Evolutionary conservation across 2,329 filamentous ascomycete species (phyloP).

Genomic region (Cyphellophora europaea): DNA sequence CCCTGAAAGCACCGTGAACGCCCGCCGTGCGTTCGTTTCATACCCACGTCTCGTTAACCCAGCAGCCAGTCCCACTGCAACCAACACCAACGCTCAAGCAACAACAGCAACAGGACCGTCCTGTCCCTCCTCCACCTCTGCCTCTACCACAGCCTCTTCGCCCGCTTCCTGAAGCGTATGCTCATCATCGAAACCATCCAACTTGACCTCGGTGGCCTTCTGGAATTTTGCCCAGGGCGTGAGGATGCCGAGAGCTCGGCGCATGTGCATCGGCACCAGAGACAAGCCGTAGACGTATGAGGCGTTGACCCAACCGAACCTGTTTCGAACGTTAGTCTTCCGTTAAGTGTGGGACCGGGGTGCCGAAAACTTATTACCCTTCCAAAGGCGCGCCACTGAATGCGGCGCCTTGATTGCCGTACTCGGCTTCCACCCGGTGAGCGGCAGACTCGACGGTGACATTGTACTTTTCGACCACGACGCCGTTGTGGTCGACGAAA

Average conservation of each 20-base stretch:
- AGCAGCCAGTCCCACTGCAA: too few relatives aligned
- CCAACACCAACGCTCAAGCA: too few relatives aligned
- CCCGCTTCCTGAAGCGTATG: conserved; percentile 15
- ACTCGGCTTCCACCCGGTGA: conserved; percentile 91
- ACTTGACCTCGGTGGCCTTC: conserved; percentile 44
- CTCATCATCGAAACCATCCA: conserved; percentile 10
- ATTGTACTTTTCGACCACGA: conserved; percentile 98
- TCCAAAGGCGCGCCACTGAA: not conserved
- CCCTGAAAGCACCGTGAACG: too few relatives aligned
- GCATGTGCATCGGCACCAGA: conserved; percentile 81
- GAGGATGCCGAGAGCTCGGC: conserved; percentile 75
- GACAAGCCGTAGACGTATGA: conserved; percentile 91
- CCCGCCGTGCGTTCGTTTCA: too few relatives aligned
- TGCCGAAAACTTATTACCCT: too few relatives aligned
- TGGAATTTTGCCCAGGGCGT: conserved; percentile 79
- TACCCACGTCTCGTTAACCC: too few relatives aligned
- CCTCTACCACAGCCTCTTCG: conserved; percentile 8
- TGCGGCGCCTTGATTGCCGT: conserved; percentile 80
- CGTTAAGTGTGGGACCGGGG: too few relatives aligned
- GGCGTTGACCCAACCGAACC: conserved; percentile 98
- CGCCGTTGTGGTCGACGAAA: conserved; percentile 96
- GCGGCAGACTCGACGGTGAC: conserved; percentile 84
- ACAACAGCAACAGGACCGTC: too few relatives aligned
- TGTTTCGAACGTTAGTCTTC: too few relatives aligned
- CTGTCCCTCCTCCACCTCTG: not conserved